phyloP scores from a whole-genome alignment of 148 eudicot genomes.

The Pouteria glomerata region DNA sequence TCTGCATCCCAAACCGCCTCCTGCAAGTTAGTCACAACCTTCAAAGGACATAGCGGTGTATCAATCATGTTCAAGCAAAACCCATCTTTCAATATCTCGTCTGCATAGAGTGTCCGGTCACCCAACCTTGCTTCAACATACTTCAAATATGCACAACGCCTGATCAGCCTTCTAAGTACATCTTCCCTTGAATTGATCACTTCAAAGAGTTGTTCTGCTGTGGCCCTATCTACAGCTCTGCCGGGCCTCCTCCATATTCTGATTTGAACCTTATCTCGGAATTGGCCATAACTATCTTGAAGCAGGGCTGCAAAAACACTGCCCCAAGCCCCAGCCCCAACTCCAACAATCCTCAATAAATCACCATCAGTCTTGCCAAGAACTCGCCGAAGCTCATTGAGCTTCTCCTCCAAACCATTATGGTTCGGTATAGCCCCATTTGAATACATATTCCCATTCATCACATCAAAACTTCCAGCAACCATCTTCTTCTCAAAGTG shows the following conservation, averaged over 20 bases:
- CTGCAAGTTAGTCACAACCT: slow-evolving; percentile 63
- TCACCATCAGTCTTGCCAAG: slow-evolving; percentile 44
- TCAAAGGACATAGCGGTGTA: slow-evolving; percentile 59
- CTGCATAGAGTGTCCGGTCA: slow-evolving; percentile 58
- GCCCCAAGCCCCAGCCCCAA: slow-evolving; percentile 70
- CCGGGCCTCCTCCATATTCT: slow-evolving; percentile 62
- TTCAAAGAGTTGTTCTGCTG: slow-evolving; percentile 56
- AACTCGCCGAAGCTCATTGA: slow-evolving; percentile 40
- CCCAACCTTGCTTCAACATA: slow-evolving; percentile 59
- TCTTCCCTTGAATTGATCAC: slow-evolving; percentile 61
- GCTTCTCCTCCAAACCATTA: slow-evolving; percentile 44
- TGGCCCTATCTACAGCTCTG: slow-evolving; percentile 46
- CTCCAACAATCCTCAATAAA: slow-evolving; percentile 44
- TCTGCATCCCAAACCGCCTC: slow-evolving; percentile 74
- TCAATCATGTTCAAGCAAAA: slow-evolving; percentile 62
- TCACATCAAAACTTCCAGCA: slow-evolving; percentile 33
- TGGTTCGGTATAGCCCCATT: slow-evolving; percentile 33
- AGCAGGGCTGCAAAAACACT: slow-evolving; percentile 59
- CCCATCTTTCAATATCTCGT: slow-evolving; percentile 58
- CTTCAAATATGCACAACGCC: slow-evolving; percentile 52
- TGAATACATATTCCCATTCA: slow-evolving; percentile 8
- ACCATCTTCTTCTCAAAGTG: slow-evolving; percentile 30
- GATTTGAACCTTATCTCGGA: slow-evolving; percentile 50
- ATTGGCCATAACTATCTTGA: slow-evolving; percentile 58
- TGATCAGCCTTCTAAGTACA: slow-evolving; percentile 46